phyloP scores from a whole-genome alignment of 805 yeast species.

The Metschnikowia rubicola region DNA sequence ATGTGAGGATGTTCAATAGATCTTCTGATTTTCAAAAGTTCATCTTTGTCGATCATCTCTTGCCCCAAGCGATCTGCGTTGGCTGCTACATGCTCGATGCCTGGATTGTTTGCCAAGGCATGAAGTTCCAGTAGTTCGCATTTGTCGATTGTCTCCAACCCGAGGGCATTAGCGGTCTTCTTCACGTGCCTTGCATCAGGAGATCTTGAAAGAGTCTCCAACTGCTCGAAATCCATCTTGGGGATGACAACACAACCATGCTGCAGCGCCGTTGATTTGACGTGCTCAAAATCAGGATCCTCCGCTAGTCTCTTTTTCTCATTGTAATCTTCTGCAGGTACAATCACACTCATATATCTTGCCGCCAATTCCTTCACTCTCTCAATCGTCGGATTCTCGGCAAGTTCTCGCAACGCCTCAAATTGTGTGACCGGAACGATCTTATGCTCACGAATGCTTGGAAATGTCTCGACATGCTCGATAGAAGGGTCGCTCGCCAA shows the following conservation, averaged over 20 bases:
- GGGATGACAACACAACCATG: slow-evolving; percentile 9
- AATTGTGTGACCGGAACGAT: slow-evolving; percentile 3
- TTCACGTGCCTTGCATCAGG: slow-evolving; percentile 11
- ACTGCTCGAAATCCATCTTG: slow-evolving; percentile 4
- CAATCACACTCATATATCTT: slow-evolving; percentile 6
- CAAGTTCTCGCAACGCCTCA: slow-evolving; percentile 3
- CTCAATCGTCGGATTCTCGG: slow-evolving; percentile 8
- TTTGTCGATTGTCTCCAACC: slow-evolving; percentile 1
- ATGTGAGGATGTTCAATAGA: slow-evolving; percentile 20
- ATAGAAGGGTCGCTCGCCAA: slow-evolving; percentile 11
- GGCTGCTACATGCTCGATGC: slow-evolving; percentile 20
- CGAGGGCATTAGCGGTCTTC: slow-evolving; percentile 8
- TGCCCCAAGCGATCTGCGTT: slow-evolving; percentile 22
- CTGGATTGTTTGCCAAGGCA: slow-evolving; percentile 21
- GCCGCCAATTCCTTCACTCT: slow-evolving; percentile 17
- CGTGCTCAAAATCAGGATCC: slow-evolving; percentile 9
- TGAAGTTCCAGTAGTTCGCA: slow-evolving; percentile 6
- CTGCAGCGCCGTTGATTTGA: slow-evolving; percentile 6
- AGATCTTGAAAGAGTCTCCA: slow-evolving; percentile 8
- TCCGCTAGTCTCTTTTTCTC: slow-evolving; percentile 4
- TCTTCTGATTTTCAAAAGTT: slow-evolving; percentile 12
- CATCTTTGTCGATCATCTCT: slow-evolving; percentile 17
- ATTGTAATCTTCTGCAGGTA: slow-evolving; percentile 11
- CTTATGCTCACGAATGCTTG: background rate
- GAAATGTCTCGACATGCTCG: slow-evolving; percentile 9